phyloP scores from a whole-genome alignment of 73 alveolate genomes.

The Paramecium tetraurelia region DNA sequence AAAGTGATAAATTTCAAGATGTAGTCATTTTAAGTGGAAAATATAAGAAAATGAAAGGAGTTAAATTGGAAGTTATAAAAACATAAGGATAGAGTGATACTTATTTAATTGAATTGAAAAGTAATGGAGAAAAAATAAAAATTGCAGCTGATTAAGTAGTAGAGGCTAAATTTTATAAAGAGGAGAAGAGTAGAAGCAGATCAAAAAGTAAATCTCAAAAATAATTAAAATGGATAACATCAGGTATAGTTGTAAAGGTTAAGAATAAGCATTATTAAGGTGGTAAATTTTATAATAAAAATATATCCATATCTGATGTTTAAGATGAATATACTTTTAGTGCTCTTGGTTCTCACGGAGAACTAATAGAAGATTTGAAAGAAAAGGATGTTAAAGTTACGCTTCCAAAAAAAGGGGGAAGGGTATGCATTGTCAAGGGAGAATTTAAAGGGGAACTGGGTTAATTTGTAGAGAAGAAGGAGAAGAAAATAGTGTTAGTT shows the following conservation, averaged over 20 bases:
- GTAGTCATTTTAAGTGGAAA: neutral
- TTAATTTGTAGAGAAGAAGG: neutral
- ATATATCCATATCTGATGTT: neutral
- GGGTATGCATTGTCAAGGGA: neutral
- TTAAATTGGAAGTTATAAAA: neutral
- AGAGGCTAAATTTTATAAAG: neutral
- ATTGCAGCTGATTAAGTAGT: neutral
- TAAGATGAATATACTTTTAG: neutral
- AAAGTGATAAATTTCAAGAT: neutral
- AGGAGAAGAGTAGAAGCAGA: neutral
- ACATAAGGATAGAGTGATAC: neutral
- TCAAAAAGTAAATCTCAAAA: neutral
- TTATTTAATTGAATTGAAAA: neutral
- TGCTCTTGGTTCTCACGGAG: neutral
- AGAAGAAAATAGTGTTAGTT: neutral
- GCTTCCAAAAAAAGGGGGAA: neutral
- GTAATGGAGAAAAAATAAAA: neutral
- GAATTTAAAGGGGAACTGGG: neutral
- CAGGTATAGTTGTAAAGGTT: neutral
- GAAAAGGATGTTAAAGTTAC: neutral
- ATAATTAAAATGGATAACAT: neutral
- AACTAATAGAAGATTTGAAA: neutral
- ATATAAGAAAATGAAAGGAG: neutral
- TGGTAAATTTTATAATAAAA: conserved; percentile 11
- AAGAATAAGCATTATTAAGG: neutral